Base-by-base conservation (phyloP, 1,284 basidiomycete species). In the Agroathelia rolfsii region DNA sequence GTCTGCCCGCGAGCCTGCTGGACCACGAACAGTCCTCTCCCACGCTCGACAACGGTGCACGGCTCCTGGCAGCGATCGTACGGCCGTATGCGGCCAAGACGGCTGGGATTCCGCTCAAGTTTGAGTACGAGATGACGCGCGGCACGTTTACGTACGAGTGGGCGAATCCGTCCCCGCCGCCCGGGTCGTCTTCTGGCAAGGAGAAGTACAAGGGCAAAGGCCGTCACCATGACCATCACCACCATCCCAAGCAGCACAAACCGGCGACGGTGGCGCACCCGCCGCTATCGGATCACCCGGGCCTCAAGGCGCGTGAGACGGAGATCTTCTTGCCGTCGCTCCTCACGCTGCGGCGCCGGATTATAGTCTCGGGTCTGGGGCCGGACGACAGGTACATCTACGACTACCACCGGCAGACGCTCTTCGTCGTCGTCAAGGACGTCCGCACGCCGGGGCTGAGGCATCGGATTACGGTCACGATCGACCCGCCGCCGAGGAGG, bases 21-120 rank as follows among this genome's bases (percentile, higher is more conserved):
- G 62, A 66, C 42, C 56, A 64, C 45, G 66, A 69, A 8, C 77
- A 84, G 46, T 59, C 60, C 8, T 65, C 74, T 3, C 60, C 66
- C 10, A 67, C 68, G 14, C 62, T 90, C 14, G 92, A 95, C 51
- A 72, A 78, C 20, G 90, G 92, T 3, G 85, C 67, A 0, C 66
- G 93, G 5, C 76, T 90, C 28, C 61, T 96, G 2, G 62, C 75
- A 17, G 71, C 81, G 2, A 57, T 96, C 34, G 85, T 90, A 13
- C 64, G 83, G 5, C 83, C 84, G 10, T 86, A 86, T 49, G 66
- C 83, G 3, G 76, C 82, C 20, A 87, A 86, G 55, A 79, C 74
- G 0, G 78, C 80, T 1, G 84, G 83, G 8, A 66, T 82, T 9
- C 83, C 83, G 0, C 49, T 72, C 10, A 53, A 51, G 15, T 82